These are phyloP conservation scores for Phytopythium litorale DNA, from an alignment of 352 stramenopile genomes.

Conservation along the genomic window DNA sequence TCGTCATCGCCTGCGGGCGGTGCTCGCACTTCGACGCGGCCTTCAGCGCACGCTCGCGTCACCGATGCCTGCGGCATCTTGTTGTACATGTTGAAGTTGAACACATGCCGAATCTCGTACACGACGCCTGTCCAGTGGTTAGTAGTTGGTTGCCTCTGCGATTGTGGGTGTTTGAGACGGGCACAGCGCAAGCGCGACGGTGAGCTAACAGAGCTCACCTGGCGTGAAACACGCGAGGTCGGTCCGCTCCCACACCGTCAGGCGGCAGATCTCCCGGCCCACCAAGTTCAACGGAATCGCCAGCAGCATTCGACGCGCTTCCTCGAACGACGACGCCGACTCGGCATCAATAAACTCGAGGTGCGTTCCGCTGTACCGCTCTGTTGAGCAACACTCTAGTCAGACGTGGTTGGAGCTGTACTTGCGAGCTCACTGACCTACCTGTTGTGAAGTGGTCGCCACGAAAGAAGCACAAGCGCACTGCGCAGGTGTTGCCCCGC, in stretches of 20 bases:
- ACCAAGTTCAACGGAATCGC: not conserved
- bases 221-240: not conserved
- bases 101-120: slow-evolving; percentile 8
- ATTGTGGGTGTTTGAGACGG: too few species aligned
- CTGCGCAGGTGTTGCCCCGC: not conserved
- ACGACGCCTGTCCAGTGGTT: not conserved
- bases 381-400: not conserved
- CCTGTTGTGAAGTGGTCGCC: not conserved
- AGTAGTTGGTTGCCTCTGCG: not conserved
- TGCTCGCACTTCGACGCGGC: not conserved
- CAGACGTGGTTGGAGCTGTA: too few species aligned
- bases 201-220: not conserved
- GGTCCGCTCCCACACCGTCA: not conserved
- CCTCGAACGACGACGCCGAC: slow-evolving; percentile 2
- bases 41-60: not conserved
- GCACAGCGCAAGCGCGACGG: not conserved
- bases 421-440: too few species aligned
- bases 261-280: not conserved
- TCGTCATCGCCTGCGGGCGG: too few species aligned
- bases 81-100: slow-evolving; percentile 8
- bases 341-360: slow-evolving; percentile 10
- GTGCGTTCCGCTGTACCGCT: not conserved
- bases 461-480: not conserved
- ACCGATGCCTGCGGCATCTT: slow-evolving; percentile 6
- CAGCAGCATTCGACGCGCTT: not conserved